Evolutionary conservation across 2,329 filamentous ascomycete species (phyloP).

Genomic region (Cladosporium sp.): DNA sequence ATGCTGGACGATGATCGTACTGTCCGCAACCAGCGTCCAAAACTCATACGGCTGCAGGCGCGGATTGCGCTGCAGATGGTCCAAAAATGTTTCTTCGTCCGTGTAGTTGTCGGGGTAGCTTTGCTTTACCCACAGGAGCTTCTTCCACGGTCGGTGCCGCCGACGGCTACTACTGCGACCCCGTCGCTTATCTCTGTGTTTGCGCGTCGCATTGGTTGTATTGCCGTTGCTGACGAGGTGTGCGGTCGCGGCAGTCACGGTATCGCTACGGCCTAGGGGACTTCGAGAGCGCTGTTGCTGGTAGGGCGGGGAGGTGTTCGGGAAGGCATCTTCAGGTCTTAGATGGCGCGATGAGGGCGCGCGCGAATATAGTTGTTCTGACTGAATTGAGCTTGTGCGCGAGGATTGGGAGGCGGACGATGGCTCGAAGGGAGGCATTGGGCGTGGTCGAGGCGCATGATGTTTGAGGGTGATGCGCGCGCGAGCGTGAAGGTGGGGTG

Average conservation of each 20-base stretch:
- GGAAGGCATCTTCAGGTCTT: slow-evolving; percentile 78
- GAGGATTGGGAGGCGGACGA: slow-evolving; percentile 16
- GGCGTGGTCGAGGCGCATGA: neutral
- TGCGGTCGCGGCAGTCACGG: slow-evolving; percentile 16
- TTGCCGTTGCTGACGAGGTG: slow-evolving; percentile 9
- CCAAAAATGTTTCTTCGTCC: slow-evolving; percentile 91
- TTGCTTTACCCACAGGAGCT: slow-evolving; percentile 96
- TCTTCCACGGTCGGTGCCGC: slow-evolving; percentile 65
- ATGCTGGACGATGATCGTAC: slow-evolving; percentile 94
- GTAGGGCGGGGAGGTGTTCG: slow-evolving; percentile 55
- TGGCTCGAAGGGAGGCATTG: slow-evolving; percentile 14
- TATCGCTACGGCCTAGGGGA: slow-evolving; percentile 28
- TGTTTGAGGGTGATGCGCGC: slow-evolving; percentile 12
- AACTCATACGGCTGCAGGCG: slow-evolving; percentile 94
- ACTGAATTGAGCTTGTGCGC: slow-evolving; percentile 16
- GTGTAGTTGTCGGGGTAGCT: slow-evolving; percentile 99
- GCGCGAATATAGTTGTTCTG: slow-evolving; percentile 6
- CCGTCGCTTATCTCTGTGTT: slow-evolving; percentile 43
- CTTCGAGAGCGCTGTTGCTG: slow-evolving; percentile 23
- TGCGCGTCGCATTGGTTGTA: slow-evolving; percentile 19
- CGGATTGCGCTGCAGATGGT: slow-evolving; percentile 90
- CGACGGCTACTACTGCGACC: slow-evolving; percentile 60
- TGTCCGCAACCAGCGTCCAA: slow-evolving; percentile 92
- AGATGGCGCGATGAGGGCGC: slow-evolving; percentile 44
- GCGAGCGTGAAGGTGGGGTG: slow-evolving; percentile 10